Evolutionary conservation across 148 eudicot species (phyloP).

Genomic region (Fagopyrum homotropicum): DNA sequence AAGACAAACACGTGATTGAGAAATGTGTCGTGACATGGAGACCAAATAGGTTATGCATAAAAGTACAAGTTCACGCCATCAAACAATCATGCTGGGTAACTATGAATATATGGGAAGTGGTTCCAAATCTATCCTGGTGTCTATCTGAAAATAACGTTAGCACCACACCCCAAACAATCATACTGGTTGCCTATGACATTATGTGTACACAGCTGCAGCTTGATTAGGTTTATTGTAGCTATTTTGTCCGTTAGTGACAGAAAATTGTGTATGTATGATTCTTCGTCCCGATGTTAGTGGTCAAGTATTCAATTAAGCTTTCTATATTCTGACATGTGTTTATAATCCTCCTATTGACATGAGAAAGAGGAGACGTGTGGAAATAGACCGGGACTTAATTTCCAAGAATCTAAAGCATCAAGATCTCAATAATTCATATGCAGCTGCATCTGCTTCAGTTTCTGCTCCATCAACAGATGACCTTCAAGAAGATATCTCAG

Average conservation of each 20-base stretch:
- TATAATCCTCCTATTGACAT: constrained; percentile 1
- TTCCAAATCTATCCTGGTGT: not conserved
- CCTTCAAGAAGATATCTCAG: constrained; percentile 59
- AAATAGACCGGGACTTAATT: constrained; percentile 30
- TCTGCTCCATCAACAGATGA: constrained; percentile 64
- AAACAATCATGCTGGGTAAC: not conserved
- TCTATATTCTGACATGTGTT: constrained; percentile 15
- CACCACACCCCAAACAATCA: not conserved
- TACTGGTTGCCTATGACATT: not conserved
- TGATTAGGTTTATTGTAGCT: not conserved
- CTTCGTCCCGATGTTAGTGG: not conserved
- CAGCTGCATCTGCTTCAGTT: constrained; percentile 43
- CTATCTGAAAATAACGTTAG: not conserved
- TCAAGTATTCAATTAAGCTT: not conserved
- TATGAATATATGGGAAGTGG: not conserved
- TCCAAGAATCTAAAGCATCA: constrained; percentile 48
- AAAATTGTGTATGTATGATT: not conserved
- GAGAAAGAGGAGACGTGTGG: constrained; percentile 48
- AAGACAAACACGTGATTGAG: not conserved
- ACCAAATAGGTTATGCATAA: not conserved
- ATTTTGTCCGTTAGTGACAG: not conserved
- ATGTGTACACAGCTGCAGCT: not conserved
- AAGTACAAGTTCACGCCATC: not conserved
- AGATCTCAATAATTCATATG: constrained; percentile 46
- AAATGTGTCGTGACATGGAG: not conserved